Evolutionary conservation across 306 rosid species (phyloP).

Genomic region (Glycine tomentella): DNA sequence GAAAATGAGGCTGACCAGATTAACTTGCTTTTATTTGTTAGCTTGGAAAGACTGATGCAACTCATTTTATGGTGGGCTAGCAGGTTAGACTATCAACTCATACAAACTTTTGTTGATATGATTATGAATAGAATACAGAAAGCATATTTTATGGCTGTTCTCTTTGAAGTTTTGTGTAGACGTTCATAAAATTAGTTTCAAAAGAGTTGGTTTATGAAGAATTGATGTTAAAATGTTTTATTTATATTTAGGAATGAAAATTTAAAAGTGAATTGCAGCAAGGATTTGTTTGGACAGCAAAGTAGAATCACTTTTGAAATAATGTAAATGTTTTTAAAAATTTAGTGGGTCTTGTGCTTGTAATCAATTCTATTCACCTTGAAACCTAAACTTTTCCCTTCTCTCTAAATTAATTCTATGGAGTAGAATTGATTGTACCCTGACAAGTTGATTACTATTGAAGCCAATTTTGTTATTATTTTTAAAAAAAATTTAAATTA

Average conservation of each 20-base stretch:
- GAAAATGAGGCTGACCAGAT: not conserved
- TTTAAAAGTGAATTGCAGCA: not conserved
- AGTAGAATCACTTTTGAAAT: not conserved
- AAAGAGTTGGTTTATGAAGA: not conserved
- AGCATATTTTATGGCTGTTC: not conserved
- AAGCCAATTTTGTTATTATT: not conserved
- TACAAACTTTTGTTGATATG: not conserved
- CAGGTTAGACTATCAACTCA: not conserved
- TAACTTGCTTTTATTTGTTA: not conserved
- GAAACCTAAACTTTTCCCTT: not conserved
- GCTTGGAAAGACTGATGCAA: not conserved
- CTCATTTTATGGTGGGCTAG: not conserved
- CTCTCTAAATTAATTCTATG: not conserved
- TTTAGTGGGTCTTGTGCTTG: not conserved
- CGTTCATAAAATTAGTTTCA: not conserved
- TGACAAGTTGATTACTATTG: not conserved
- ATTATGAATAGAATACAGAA: slow-evolving; percentile 4
- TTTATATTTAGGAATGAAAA: not conserved
- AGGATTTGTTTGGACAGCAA: not conserved
- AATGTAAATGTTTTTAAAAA: not conserved
- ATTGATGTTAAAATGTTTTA: not conserved
- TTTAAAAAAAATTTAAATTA: not conserved
- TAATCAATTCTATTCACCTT: not conserved
- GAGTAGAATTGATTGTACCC: not conserved
- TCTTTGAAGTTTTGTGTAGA: not conserved